Percentiles rank a stretch among this genome's conserved stretches.
Conservation (phyloP, 768 basidiomycete species). For the Pleurotus djamor region DNA sequence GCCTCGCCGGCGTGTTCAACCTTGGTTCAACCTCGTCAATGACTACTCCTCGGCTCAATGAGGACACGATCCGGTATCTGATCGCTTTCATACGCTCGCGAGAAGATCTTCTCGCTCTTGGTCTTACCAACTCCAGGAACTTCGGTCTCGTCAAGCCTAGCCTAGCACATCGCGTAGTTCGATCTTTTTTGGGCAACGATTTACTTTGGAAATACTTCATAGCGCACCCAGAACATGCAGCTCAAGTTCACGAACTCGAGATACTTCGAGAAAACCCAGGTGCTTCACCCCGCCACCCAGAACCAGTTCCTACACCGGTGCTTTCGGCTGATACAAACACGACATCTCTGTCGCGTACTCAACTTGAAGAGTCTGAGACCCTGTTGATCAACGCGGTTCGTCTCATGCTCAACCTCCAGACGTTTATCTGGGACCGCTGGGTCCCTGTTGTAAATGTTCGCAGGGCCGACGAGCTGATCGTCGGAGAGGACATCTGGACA, state of each 20-base stretch:
- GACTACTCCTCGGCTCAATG: neutral
- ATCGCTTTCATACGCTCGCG: neutral
- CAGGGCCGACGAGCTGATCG: neutral
- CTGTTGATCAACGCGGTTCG: neutral
- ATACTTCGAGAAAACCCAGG: neutral
- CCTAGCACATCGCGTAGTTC: neutral
- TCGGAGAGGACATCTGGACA: neutral
- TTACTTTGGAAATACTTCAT: neutral
- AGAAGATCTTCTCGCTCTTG: neutral
- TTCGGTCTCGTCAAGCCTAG: neutral
- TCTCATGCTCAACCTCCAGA: neutral
- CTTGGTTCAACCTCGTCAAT: neutral
- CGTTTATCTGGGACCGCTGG: neutral
- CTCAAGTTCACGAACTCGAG: neutral
- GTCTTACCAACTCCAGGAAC: neutral
- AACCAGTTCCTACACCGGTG: neutral
- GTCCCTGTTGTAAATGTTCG: neutral
- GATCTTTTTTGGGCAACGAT: neutral
- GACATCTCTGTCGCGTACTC: neutral
- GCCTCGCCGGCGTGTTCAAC: too few relatives aligned
- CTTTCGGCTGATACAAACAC: neutral
- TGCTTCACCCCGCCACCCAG: neutral
- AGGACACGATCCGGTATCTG: neutral
- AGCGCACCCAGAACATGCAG: neutral
- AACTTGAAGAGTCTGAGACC: neutral